Evolutionary conservation across 2,329 filamentous ascomycete genomes (phyloP).

Genomic region (Talaromyces sp.): DNA sequence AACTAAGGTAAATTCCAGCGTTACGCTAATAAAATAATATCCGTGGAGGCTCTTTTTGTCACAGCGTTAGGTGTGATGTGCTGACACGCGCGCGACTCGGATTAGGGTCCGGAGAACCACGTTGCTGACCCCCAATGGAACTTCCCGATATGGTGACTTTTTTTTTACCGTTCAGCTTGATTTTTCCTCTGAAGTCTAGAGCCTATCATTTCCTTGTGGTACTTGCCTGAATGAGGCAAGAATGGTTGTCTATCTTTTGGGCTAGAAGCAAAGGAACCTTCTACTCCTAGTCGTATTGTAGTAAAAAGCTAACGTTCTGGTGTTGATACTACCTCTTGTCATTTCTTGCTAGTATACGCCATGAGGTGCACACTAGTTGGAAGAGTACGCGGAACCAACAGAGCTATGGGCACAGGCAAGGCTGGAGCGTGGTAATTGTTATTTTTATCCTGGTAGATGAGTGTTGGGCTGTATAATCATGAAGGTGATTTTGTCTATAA

Average conservation of each 20-base stretch:
- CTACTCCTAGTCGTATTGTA: not conserved
- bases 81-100: not conserved
- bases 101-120: not conserved
- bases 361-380: not conserved
- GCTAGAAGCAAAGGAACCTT: not conserved
- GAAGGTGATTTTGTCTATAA: not conserved
- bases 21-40: not conserved
- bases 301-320: not conserved
- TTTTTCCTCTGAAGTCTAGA: not conserved
- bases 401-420: not conserved
- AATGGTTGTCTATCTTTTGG: not conserved
- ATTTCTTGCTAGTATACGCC: not conserved
- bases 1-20: not conserved
- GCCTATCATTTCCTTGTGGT: not conserved
- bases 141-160: not conserved
- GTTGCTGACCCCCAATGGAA: not conserved
- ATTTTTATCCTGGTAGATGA: not conserved
- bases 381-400: not conserved
- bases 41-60: not conserved
- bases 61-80: not conserved
- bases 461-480: not conserved
- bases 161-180: not conserved
- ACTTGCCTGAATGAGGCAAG: not conserved
- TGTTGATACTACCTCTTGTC: not conserved
- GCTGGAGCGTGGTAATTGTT: not conserved